Evolutionary conservation across 192 early-diverging fungal species (phyloP), one percentile per base, ranked within the genome.

Genomic region (Coemansia sp.): DNA sequence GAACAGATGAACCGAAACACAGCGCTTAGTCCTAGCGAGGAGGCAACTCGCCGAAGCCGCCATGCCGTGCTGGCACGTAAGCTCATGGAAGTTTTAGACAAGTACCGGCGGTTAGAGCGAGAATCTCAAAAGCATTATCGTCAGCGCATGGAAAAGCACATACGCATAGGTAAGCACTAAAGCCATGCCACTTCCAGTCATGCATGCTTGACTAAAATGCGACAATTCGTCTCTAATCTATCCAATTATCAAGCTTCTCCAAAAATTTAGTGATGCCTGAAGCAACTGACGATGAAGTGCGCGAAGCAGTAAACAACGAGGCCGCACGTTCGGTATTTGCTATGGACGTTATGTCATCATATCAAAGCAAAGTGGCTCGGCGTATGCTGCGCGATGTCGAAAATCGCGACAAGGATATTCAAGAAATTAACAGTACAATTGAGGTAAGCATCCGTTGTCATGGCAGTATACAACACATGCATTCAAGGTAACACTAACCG

Each of bases 291-390:
- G 75, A 78, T 18, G 75, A 78, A 30, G 64, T 78, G 11, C 33
- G 44, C 6, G 62, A 71, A 31, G 69, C 75, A 21, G 75, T 61
- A 7, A 52, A 24, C 6, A 65, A 78, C 46, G 69, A 78, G 55
- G 55, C 69, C 0, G 52, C 65, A 6, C 65, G 75, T 14, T 78
- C 75, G 6, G 65, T 72, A 4, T 78, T 71, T 72, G 75, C 75
- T 1, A 78, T 78, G 75, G 75, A 78, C 45, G 65, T 78, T 6
- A 78, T 78, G 69, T 65, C 75, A 1, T 78, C 75, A 5, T 72
- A 68, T 23, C 61, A 61, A 23, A 71, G 69, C 65, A 71, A 69
- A 45, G 58, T 62, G 7, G 75, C 75, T 10, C 63, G 66, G 25
- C 56, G 69, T 7, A 68, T 78, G 65, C 62, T 78, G 38, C 52